Evolutionary conservation across 1,284 basidiomycete genomes (phyloP).

Genomic region (Boletus semigastroideus): DNA sequence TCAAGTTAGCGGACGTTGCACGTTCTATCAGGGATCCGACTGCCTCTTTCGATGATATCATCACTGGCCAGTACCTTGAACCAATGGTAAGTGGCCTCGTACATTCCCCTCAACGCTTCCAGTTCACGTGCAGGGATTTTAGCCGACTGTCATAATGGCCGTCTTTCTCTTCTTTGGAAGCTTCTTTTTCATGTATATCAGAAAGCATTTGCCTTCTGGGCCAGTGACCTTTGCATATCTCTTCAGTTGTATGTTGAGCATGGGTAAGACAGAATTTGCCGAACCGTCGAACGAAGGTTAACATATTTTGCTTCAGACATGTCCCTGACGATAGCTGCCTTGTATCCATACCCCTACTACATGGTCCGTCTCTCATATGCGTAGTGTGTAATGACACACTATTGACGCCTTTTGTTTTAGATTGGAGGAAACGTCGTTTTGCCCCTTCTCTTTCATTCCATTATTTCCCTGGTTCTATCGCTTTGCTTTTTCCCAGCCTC

Average conservation of each 20-base stretch:
- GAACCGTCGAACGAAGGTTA: neutral
- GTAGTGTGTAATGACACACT: neutral
- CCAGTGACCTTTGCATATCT: constrained; percentile 62
- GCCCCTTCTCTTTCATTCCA: constrained; percentile 64
- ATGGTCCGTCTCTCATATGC: constrained; percentile 28
- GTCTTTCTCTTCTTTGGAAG: constrained; percentile 69
- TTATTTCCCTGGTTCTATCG: constrained; percentile 52
- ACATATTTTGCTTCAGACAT: constrained; percentile 45
- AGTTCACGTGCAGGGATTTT: constrained; percentile 2
- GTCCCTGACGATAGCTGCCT: constrained; percentile 53
- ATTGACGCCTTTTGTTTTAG: constrained; percentile 22
- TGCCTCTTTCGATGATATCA: constrained; percentile 38
- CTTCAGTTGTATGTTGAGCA: constrained; percentile 52
- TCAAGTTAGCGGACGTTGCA: constrained; percentile 61
- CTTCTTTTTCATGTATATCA: constrained; percentile 62
- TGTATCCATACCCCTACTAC: constrained; percentile 73
- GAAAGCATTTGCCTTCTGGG: constrained; percentile 61
- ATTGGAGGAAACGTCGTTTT: constrained; percentile 55
- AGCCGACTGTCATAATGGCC: constrained; percentile 62
- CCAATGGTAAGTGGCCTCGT: constrained; percentile 44
- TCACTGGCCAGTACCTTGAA: constrained; percentile 60
- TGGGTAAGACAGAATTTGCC: constrained; percentile 39
- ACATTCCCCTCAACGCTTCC: neutral
- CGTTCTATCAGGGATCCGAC: constrained; percentile 46
- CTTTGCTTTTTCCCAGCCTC: constrained; percentile 66